phyloP scores from a whole-genome alignment of 2,329 filamentous ascomycete species.

The Penicillium expansum region DNA sequence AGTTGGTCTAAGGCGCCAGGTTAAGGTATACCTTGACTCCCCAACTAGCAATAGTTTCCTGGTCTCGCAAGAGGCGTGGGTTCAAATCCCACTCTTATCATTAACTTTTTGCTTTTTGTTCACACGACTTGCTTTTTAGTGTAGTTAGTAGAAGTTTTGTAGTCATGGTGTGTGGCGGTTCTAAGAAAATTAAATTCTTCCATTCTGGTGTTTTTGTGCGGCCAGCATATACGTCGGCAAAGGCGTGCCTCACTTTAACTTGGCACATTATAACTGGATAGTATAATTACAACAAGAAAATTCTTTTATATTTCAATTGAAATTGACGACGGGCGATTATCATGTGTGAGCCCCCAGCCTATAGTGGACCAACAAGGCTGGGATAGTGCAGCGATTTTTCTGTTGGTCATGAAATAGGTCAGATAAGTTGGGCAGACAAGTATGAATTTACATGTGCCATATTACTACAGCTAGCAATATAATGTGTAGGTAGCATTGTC shows the following conservation, averaged over 20 bases:
- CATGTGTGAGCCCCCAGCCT: neutral
- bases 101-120: neutral
- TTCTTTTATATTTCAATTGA: neutral
- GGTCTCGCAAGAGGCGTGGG: conserved; percentile 13
- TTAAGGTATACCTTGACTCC: conserved; percentile 32
- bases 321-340: neutral
- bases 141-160: neutral
- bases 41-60: conserved; percentile 12
- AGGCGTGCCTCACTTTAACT: neutral
- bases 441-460: neutral
- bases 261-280: neutral
- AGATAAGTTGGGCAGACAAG: neutral
- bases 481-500: neutral
- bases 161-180: no score
- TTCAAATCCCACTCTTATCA: conserved; percentile 15
- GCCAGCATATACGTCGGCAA: neutral
- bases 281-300: neutral
- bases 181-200: no score
- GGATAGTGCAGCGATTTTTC: neutral
- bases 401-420: neutral
- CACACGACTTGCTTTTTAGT: neutral
- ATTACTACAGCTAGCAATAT: neutral
- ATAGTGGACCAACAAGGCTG: neutral
- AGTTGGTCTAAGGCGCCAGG: conserved; percentile 38
- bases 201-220: no score